phyloP scores from a whole-genome alignment of 1,284 basidiomycete species.

The Apiotrichum domesticum region DNA sequence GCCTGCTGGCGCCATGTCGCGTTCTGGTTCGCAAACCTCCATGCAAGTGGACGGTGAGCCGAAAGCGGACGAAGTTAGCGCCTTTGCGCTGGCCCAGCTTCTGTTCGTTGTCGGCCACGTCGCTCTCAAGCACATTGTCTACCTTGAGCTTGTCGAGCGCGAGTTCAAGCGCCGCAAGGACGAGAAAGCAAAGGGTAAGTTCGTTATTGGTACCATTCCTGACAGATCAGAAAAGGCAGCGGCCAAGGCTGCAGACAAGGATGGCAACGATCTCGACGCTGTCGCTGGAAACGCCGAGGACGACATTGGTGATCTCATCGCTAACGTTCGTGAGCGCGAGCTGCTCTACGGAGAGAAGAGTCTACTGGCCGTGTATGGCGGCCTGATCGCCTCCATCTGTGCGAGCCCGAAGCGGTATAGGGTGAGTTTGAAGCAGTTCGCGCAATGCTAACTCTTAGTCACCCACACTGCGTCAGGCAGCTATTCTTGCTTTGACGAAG shows the following conservation, averaged over 20 bases:
- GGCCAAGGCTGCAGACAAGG: slow-evolving; percentile 52
- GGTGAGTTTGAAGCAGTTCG: slow-evolving; percentile 48
- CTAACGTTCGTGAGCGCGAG: slow-evolving; percentile 76
- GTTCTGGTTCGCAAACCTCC: slow-evolving; percentile 13
- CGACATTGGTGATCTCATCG: slow-evolving; percentile 90
- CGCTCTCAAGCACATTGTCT: slow-evolving; percentile 95
- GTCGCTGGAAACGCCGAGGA: slow-evolving; percentile 97
- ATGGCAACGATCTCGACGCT: slow-evolving; percentile 86
- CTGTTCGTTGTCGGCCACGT: slow-evolving; percentile 93
- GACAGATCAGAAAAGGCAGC: slow-evolving; percentile 48
- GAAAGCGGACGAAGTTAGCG: slow-evolving; percentile 58
- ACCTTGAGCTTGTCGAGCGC: slow-evolving; percentile 91
- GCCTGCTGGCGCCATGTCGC: slow-evolving; percentile 9
- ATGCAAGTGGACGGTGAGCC: slow-evolving; percentile 11
- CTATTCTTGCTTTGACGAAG: slow-evolving; percentile 86
- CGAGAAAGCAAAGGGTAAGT: slow-evolving; percentile 67
- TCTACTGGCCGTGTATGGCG: slow-evolving; percentile 77
- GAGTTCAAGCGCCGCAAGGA: slow-evolving; percentile 97
- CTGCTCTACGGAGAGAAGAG: slow-evolving; percentile 78
- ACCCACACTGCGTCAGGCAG: slow-evolving; percentile 74
- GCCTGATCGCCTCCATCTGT: slow-evolving; percentile 83
- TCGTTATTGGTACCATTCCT: background rate
- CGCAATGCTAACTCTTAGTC: slow-evolving; percentile 54
- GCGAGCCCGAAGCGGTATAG: slow-evolving; percentile 76
- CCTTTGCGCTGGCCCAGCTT: slow-evolving; percentile 82